Base-by-base conservation (phyloP, 2,329 filamentous ascomycete species). In the Cladophialophora bantiana region DNA sequence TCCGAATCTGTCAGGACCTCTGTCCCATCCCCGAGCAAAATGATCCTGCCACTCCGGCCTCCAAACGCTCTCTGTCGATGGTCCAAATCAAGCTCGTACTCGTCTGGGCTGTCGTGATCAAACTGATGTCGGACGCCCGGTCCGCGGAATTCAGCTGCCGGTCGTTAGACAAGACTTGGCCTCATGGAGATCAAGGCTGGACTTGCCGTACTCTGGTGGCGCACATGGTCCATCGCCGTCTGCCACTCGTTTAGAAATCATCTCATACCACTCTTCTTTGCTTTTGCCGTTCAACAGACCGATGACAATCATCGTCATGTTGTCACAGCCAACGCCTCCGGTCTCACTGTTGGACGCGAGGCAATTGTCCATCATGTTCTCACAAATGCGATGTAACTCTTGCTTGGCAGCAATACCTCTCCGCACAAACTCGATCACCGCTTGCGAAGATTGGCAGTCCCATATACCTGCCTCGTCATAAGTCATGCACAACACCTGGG, bases 281-380 rank as follows among this genome's bases (percentile, higher is more conserved):
- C 89, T 91, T 85, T 92, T 93, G 79, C 94, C 95, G 76, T 92
- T 88, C 73, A 99, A 86, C 77, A 99, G 88, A 73, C 90, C 95
- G 76, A 99, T 83, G 72, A 99, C 86, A 74, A 90, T 84, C 91
- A 99, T 98, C 73, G 95, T 99, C 95, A 99, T 99, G 85, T 99
- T 99, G 84, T 99, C 95, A 80, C 95, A 99, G 69, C 95, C 95
- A 69, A 99, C 94, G 70, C 95, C 95, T 63, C 95, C 95, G 36
- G 94, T 97, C 82, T 99, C 95, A 73, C 94, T 97, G 86, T 96
- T 98, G 68, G 94, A 96, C 48, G 95, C 94, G 72, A 99, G 85
- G 78, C 95, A 99, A 83, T 98, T 99, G 84, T 99, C 94, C 95
- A 99, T 99, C 93, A 99, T 97, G 83, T 99, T 99, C 82, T 99